phyloP scores from a whole-genome alignment of 805 yeast species.

The Schwanniomyces occidentalis region DNA sequence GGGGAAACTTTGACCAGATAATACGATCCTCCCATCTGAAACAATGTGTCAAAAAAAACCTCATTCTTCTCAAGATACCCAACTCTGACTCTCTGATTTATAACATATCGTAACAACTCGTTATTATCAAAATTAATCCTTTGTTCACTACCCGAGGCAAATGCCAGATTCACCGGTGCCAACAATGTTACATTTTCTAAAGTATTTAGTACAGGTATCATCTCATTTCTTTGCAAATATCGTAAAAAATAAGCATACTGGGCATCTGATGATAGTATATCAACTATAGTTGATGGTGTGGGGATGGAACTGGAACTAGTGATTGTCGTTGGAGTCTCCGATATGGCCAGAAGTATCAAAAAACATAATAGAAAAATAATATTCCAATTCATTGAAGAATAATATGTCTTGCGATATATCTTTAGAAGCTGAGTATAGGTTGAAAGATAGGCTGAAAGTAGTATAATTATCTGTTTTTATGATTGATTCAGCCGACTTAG shows the following conservation, averaged over 20 bases:
- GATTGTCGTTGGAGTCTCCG: background rate
- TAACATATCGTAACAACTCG: slow-evolving; percentile 29
- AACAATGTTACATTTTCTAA: slow-evolving; percentile 66
- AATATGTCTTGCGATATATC: too few species aligned
- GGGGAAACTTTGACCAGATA: slow-evolving; percentile 27
- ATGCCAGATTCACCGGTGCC: slow-evolving; percentile 83
- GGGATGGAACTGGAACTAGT: slow-evolving; percentile 12
- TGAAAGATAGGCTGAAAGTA: too few species aligned
- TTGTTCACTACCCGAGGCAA: slow-evolving; percentile 25
- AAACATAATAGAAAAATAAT: background rate
- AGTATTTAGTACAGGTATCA: slow-evolving; percentile 61
- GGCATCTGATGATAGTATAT: slow-evolving; percentile 64
- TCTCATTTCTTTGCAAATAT: slow-evolving; percentile 59
- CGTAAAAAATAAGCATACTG: slow-evolving; percentile 67
- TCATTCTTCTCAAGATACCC: slow-evolving; percentile 25
- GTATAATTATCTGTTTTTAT: too few species aligned
- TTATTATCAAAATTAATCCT: slow-evolving; percentile 6
- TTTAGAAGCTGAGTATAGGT: too few species aligned
- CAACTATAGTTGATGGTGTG: slow-evolving; percentile 55
- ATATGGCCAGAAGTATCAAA: background rate
- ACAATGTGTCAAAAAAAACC: slow-evolving; percentile 33
- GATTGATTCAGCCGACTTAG: too few species aligned
- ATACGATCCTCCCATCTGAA: slow-evolving; percentile 12
- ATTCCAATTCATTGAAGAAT: background rate
- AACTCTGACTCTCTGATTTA: slow-evolving; percentile 32